These are phyloP conservation scores for Dittrichia graveolens DNA, from an alignment of 129 eudicot species.

Conservation along the genomic window DNA sequence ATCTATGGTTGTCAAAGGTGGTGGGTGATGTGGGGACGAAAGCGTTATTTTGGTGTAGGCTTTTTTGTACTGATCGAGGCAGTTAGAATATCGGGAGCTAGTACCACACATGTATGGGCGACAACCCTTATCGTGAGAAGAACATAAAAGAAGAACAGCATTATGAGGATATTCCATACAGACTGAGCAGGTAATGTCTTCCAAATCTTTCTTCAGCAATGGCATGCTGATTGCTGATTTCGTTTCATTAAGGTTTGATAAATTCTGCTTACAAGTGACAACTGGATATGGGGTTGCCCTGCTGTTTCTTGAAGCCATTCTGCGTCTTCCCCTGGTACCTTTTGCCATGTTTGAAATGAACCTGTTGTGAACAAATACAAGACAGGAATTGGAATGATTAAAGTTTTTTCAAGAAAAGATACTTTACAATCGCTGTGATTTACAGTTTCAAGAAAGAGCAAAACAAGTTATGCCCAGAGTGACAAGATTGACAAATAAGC, in stretches of 20 bases:
- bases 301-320: conserved; percentile 72
- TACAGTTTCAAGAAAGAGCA: background rate
- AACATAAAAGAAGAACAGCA: conserved; percentile 88
- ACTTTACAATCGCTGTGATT: too few relatives aligned
- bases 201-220: conserved; percentile 67
- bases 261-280: conserved; percentile 34
- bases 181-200: conserved; percentile 84
- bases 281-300: conserved; percentile 68
- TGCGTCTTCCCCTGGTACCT: conserved; percentile 79
- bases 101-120: conserved; percentile 99
- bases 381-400: background rate
- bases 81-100: conserved; percentile 85
- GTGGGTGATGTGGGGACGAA: conserved; percentile 30
- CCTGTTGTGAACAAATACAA: conserved; percentile 6
- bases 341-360: conserved; percentile 56
- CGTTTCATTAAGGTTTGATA: conserved; percentile 32
- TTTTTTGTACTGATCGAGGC: conserved; percentile 89
- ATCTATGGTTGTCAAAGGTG: conserved; percentile 29
- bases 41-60: conserved; percentile 66
- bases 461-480: background rate
- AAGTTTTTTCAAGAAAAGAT: background rate
- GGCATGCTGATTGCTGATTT: conserved; percentile 33
- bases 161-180: conserved; percentile 97
- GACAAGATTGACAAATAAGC: background rate
- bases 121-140: conserved; percentile 92